phyloP scores from a whole-genome alignment of 148 eudicot genomes.

The Diospyros lotus region DNA sequence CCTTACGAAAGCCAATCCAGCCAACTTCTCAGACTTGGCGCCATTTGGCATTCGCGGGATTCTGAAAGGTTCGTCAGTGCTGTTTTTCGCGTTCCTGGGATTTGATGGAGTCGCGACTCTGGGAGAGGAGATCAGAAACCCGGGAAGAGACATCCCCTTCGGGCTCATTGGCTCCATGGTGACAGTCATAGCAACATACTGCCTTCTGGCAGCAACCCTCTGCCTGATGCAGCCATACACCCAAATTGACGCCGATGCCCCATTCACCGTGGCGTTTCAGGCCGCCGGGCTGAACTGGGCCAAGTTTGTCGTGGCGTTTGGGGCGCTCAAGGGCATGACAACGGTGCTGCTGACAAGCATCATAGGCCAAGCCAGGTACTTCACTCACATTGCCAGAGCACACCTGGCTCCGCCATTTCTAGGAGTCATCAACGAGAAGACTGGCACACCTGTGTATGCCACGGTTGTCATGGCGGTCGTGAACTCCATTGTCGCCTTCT shows the following conservation, averaged over 20 bases:
- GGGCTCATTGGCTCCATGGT: slow-evolving; percentile 50
- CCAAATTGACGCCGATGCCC: slow-evolving; percentile 34
- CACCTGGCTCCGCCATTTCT: slow-evolving; percentile 53
- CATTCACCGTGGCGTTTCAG: slow-evolving; percentile 47
- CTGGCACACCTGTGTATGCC: slow-evolving; percentile 52
- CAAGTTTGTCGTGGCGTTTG: slow-evolving; percentile 41
- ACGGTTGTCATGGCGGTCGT: slow-evolving; percentile 37
- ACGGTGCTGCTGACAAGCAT: slow-evolving; percentile 36
- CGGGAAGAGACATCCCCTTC: slow-evolving; percentile 47
- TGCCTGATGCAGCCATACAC: slow-evolving; percentile 51
- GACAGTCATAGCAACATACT: slow-evolving; percentile 25
- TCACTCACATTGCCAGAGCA: slow-evolving; percentile 55
- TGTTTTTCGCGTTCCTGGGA: slow-evolving; percentile 67
- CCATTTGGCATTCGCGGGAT: slow-evolving; percentile 36
- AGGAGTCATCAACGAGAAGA: slow-evolving; percentile 29
- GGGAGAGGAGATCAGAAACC: slow-evolving; percentile 61
- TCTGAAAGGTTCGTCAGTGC: slow-evolving; percentile 51
- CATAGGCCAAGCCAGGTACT: slow-evolving; percentile 48
- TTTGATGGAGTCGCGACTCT: slow-evolving; percentile 55
- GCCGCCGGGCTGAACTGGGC: slow-evolving; percentile 51
- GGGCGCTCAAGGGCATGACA: slow-evolving; percentile 56
- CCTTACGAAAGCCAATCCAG: slow-evolving; percentile 38
- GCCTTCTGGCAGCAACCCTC: slow-evolving; percentile 30
- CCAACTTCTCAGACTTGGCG: slow-evolving; percentile 26
- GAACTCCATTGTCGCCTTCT: slow-evolving; percentile 37